Evolutionary conservation across 768 basidiomycete genomes (phyloP).

Genomic region (Boletus subcaerulescens): DNA sequence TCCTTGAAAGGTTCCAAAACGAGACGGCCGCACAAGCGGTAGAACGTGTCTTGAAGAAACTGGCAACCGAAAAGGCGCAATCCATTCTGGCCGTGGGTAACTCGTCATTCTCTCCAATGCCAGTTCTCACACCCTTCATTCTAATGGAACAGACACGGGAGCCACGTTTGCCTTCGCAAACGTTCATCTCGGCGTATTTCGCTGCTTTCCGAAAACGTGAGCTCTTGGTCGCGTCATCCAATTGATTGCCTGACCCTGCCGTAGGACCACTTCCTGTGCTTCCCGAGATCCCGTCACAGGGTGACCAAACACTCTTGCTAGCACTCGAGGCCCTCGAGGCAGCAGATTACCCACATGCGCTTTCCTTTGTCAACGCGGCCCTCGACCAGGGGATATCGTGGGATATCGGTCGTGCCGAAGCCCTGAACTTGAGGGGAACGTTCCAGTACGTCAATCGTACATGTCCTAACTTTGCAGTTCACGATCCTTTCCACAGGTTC

Average conservation of each 20-base stretch:
- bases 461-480: background rate
- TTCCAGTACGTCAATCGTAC: constrained; percentile 69
- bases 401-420: constrained; percentile 75
- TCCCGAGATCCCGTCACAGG: constrained; percentile 71
- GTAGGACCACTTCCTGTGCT: constrained; percentile 65
- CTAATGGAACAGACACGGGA: constrained; percentile 50
- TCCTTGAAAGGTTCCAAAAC: constrained; percentile 91
- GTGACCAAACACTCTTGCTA: constrained; percentile 79
- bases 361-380: constrained; percentile 79
- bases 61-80: constrained; percentile 69
- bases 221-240: constrained; percentile 24
- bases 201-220: constrained; percentile 90
- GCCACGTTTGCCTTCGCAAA: constrained; percentile 80
- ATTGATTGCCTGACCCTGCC: background rate
- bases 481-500: constrained; percentile 54
- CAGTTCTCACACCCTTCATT: background rate
- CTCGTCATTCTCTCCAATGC: background rate
- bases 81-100: constrained; percentile 64
- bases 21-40: constrained; percentile 73
- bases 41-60: constrained; percentile 87
- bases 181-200: constrained; percentile 94
- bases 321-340: constrained; percentile 83
- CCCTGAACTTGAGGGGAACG: constrained; percentile 89
- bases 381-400: constrained; percentile 83
- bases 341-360: constrained; percentile 77